A percentile compares a stretch with the other conserved stretches of the same genome.
Evolutionary conservation across 2,329 filamentous ascomycete genomes (phyloP).

Genomic region (Fusarium circinatum): DNA sequence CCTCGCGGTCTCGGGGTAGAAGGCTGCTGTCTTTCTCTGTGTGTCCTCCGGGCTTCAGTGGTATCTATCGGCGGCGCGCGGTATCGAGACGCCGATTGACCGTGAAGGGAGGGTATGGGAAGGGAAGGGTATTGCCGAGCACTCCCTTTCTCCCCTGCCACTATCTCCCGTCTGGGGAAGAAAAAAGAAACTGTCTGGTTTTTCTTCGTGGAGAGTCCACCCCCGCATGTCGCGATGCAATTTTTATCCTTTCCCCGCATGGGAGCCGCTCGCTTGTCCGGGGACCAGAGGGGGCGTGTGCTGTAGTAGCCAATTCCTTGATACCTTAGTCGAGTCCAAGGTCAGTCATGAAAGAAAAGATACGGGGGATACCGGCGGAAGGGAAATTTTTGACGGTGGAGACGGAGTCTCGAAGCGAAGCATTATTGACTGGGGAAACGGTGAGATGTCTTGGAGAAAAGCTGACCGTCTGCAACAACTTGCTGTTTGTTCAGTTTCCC

Average conservation of each 20-base stretch:
- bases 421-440: background rate
- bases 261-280: conserved; percentile 37
- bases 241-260: conserved; percentile 38
- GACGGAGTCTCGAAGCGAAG: conserved; percentile 15
- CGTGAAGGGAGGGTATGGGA: conserved; percentile 12
- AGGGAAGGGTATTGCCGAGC: conserved; percentile 1
- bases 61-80: conserved; percentile 25
- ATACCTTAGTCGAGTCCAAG: background rate
- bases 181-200: conserved; percentile 1
- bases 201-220: conserved; percentile 27
- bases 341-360: conserved; percentile 1
- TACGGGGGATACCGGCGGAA: conserved; percentile 30
- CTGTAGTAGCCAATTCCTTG: background rate
- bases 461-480: background rate
- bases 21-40: background rate
- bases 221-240: conserved; percentile 35
- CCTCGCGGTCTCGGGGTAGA: conserved; percentile 28
- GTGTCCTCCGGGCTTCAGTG: background rate
- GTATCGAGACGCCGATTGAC: conserved; percentile 29
- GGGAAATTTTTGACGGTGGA: conserved; percentile 29
- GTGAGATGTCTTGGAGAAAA: background rate
- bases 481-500: conserved; percentile 10
- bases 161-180: conserved; percentile 28
- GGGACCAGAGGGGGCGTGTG: conserved; percentile 29
- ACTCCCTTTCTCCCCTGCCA: background rate